A percentile compares a stretch with the other conserved stretches of the same genome.
These are phyloP conservation scores for Mucor mucedo DNA, from an alignment of 371 early-diverging fungal species.

Conservation along the genomic window DNA sequence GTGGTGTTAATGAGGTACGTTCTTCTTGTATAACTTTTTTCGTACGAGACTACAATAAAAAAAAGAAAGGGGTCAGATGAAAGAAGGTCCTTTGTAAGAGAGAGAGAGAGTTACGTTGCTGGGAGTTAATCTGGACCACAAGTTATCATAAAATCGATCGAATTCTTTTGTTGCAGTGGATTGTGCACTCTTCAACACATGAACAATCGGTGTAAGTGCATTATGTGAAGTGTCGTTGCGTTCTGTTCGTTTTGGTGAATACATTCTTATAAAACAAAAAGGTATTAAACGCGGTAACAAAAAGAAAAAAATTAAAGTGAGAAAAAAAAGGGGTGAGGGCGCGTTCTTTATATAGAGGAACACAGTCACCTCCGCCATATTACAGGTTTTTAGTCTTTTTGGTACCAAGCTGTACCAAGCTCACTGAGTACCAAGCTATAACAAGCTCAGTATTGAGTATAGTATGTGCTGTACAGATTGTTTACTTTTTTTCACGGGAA, in stretches of 20 bases:
- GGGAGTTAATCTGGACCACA: conserved; percentile 24
- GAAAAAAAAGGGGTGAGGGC: too few species aligned
- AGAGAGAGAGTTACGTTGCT: conserved; percentile 10
- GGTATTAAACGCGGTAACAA: too few species aligned
- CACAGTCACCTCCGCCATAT: too few species aligned
- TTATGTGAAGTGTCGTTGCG: neutral
- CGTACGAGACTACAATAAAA: conserved; percentile 14
- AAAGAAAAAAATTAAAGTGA: too few species aligned
- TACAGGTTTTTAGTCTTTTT: too few species aligned
- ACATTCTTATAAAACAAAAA: conserved; percentile 8
- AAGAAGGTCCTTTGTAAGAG: neutral
- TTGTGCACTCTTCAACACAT: conserved; percentile 23
- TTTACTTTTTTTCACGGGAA: too few species aligned
- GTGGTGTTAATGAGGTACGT: conserved; percentile 31
- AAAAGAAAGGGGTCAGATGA: neutral
- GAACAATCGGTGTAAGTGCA: conserved; percentile 17
- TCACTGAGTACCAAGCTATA: too few species aligned
- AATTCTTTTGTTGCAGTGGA: conserved; percentile 24
- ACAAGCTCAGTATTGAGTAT: too few species aligned
- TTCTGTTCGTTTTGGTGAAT: conserved; percentile 26
- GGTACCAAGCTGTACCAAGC: too few species aligned
- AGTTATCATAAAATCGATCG: conserved; percentile 29
- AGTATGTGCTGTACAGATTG: too few species aligned
- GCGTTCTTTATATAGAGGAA: too few species aligned
- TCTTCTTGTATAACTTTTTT: conserved; percentile 17